phyloP scores from a whole-genome alignment of 2,329 filamentous ascomycete genomes.

The Hypoxylon sp. region DNA sequence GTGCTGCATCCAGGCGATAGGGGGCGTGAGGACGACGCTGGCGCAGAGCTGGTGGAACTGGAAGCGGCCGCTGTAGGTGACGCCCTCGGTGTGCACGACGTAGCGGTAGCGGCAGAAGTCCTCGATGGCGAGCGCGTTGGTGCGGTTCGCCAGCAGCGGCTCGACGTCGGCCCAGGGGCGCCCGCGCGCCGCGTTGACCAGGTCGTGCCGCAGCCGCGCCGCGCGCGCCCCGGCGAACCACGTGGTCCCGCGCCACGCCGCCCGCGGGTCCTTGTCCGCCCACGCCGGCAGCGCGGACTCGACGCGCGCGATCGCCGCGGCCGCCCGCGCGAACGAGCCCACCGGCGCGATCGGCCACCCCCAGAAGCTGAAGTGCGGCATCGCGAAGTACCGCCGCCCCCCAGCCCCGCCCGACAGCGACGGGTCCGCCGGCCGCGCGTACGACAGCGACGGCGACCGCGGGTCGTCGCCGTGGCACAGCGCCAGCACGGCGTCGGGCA shows the following conservation, averaged over 20 bases:
- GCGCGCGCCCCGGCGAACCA: conserved; percentile 58
- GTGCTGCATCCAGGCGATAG: conserved; percentile 59
- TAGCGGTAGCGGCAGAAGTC: conserved; percentile 62
- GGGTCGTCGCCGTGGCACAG: conserved; percentile 61
- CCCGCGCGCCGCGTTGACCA: conserved; percentile 47
- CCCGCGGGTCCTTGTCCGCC: conserved; percentile 51
- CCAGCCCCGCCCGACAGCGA: conserved; percentile 36
- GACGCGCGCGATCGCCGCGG: conserved; percentile 48
- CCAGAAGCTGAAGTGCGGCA: conserved; percentile 66
- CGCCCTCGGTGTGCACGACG: conserved; percentile 61
- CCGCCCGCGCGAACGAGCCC: conserved; percentile 52
- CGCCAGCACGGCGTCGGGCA: conserved; percentile 61
- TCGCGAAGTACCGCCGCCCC: conserved; percentile 57
- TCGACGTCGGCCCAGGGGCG: conserved; percentile 59
- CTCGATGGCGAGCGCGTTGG: conserved; percentile 56
- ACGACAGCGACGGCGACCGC: conserved; percentile 53
- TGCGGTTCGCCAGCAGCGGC: conserved; percentile 48
- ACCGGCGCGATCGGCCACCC: conserved; percentile 61
- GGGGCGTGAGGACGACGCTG: conserved; percentile 57
- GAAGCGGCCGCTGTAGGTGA: conserved; percentile 61
- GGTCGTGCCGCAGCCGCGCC: conserved; percentile 52
- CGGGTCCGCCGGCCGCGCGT: conserved; percentile 55
- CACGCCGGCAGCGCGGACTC: conserved; percentile 45
- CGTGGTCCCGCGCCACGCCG: conserved; percentile 60
- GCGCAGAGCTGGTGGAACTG: conserved; percentile 60